phyloP scores from a whole-genome alignment of 179 eudicot species.

The Heliamphora ciliata region DNA sequence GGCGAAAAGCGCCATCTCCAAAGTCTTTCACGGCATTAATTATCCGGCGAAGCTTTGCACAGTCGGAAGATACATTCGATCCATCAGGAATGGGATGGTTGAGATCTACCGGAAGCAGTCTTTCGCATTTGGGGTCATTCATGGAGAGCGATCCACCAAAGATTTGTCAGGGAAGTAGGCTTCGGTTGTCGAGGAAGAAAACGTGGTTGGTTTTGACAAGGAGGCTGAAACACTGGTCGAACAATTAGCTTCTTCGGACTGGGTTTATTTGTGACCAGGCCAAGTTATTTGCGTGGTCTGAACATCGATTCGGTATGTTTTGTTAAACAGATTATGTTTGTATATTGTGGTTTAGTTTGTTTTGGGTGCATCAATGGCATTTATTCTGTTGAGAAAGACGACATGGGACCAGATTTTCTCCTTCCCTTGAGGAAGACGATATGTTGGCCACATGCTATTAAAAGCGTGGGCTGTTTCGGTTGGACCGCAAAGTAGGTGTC shows the following conservation, averaged over 20 bases:
- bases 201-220: conserved; percentile 19
- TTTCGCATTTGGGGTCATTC: conserved; percentile 13
- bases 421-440: too few relatives aligned
- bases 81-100: conserved; percentile 9
- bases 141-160: conserved; percentile 7
- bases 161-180: conserved; percentile 1
- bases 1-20: conserved; percentile 11
- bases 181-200: conserved; percentile 21
- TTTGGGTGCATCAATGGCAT: too few relatives aligned
- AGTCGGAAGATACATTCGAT: conserved; percentile 14
- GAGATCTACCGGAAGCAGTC: conserved; percentile 12
- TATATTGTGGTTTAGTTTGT: too few relatives aligned
- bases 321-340: too few relatives aligned
- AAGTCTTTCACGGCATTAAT: conserved; percentile 11
- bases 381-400: too few relatives aligned
- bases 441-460: too few relatives aligned
- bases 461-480: too few relatives aligned
- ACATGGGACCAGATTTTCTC: too few relatives aligned
- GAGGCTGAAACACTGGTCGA: conserved; percentile 15
- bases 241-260: neutral
- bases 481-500: too few relatives aligned
- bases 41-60: conserved; percentile 11
- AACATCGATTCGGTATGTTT: too few relatives aligned
- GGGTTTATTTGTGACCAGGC: too few relatives aligned
- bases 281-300: too few relatives aligned